These are phyloP conservation scores for Endoconidiophora laricicola DNA, from an alignment of 2,329 filamentous ascomycete species.

Conservation along the genomic window DNA sequence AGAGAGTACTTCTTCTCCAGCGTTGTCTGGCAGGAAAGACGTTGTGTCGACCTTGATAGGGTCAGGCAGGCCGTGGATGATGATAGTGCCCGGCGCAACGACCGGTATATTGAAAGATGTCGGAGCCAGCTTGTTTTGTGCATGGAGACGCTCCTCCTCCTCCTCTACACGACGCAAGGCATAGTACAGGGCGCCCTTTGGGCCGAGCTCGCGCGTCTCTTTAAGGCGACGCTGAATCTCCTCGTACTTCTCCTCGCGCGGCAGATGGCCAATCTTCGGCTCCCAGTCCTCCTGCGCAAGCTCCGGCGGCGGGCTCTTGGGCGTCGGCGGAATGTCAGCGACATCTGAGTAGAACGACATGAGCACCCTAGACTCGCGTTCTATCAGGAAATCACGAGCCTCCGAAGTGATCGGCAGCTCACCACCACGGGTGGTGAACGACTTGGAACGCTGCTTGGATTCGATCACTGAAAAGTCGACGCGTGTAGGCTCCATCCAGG, in stretches of 20 bases:
- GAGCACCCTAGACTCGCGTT: slow-evolving; percentile 41
- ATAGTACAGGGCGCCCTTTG: slow-evolving; percentile 25
- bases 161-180: slow-evolving; percentile 28
- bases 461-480: slow-evolving; percentile 33
- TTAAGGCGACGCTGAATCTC: slow-evolving; percentile 34
- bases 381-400: slow-evolving; percentile 37
- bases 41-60: slow-evolving; percentile 5
- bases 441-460: slow-evolving; percentile 29
- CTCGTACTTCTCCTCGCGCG: slow-evolving; percentile 25
- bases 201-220: slow-evolving; percentile 30
- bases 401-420: slow-evolving; percentile 32
- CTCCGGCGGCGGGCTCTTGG: slow-evolving; percentile 34
- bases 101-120: neutral
- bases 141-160: slow-evolving; percentile 21
- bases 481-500: slow-evolving; percentile 32
- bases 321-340: slow-evolving; percentile 38
- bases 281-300: slow-evolving; percentile 14
- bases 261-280: slow-evolving; percentile 22
- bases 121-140: slow-evolving; percentile 7
- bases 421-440: slow-evolving; percentile 39
- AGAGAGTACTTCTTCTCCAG: neutral
- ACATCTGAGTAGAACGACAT: slow-evolving; percentile 42
- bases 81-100: slow-evolving; percentile 11
- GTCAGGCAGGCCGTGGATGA: slow-evolving; percentile 1
- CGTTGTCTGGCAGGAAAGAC: slow-evolving; percentile 3